A percentile compares a stretch with the other conserved stretches of the same genome.
Evolutionary conservation across 106 monocot species (phyloP).

Genomic region (Dioscorea dumetorum): DNA sequence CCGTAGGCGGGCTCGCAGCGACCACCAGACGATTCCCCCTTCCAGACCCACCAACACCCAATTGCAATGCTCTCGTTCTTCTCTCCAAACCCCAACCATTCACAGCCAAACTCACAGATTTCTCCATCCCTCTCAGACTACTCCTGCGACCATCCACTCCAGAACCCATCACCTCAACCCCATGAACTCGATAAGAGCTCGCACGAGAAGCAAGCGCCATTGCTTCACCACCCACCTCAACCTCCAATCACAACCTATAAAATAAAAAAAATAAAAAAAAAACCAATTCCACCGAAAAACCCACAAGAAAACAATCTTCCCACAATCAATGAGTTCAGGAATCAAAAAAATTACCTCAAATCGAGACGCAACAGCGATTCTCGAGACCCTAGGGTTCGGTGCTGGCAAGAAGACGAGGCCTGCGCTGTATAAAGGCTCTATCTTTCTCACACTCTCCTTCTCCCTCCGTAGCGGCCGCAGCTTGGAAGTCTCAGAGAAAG

Average conservation of each 20-base stretch:
- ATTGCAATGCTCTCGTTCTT: constrained; percentile 8
- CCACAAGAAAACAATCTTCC: too few relatives aligned
- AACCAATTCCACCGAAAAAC: background rate
- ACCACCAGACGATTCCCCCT: constrained; percentile 33
- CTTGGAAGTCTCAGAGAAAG: too few relatives aligned
- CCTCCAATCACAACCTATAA: background rate
- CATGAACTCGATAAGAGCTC: constrained; percentile 5
- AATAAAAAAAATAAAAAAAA: too few relatives aligned
- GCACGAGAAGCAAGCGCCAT: constrained; percentile 35
- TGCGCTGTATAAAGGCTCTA: too few relatives aligned
- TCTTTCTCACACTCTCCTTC: too few relatives aligned
- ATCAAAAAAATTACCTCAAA: background rate
- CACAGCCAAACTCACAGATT: constrained; percentile 1
- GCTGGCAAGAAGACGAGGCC: too few relatives aligned
- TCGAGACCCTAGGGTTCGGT: too few relatives aligned
- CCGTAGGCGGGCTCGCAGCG: constrained; percentile 80
- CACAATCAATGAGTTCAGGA: background rate
- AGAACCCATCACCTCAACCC: constrained; percentile 3
- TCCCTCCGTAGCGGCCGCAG: too few relatives aligned
- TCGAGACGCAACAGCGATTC: too few relatives aligned
- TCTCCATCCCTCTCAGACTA: constrained; percentile 5
- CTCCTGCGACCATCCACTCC: constrained; percentile 4
- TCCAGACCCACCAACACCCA: constrained; percentile 5
- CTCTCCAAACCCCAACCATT: constrained; percentile 17
- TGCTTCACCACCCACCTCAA: background rate